A percentile compares a stretch with the other conserved stretches of the same genome.
Evolutionary conservation across 768 basidiomycete genomes (phyloP).

Genomic region (Phlegmacium glaucopus): DNA sequence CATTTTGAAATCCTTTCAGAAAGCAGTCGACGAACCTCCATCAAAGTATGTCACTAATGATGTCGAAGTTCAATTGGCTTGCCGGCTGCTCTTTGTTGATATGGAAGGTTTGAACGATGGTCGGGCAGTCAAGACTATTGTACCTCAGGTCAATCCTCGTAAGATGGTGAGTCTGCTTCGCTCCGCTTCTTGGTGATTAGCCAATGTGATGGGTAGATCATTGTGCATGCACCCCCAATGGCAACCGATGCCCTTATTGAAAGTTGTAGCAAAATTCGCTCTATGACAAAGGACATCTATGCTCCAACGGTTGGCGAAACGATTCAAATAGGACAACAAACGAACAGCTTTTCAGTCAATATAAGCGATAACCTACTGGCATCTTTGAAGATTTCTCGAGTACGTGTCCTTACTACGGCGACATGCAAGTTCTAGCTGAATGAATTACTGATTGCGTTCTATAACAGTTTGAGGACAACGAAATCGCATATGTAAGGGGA

Average conservation of each 20-base stretch:
- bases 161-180: slow-evolving; percentile 66
- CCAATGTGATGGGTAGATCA: slow-evolving; percentile 52
- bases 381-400: slow-evolving; percentile 81
- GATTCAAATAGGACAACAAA: slow-evolving; percentile 92
- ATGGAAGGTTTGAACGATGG: slow-evolving; percentile 97
- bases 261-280: slow-evolving; percentile 77
- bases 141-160: slow-evolving; percentile 93
- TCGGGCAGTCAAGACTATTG: slow-evolving; percentile 93
- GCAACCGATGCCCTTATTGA: slow-evolving; percentile 74
- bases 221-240: slow-evolving; percentile 73
- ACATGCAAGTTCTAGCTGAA: not conserved
- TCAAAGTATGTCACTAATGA: slow-evolving; percentile 84
- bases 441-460: slow-evolving; percentile 8
- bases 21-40: slow-evolving; percentile 78
- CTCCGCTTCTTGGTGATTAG: not conserved
- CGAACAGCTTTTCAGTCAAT: slow-evolving; percentile 90
- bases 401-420: slow-evolving; percentile 35
- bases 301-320: slow-evolving; percentile 74
- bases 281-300: slow-evolving; percentile 92
- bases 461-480: slow-evolving; percentile 91
- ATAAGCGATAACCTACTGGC: slow-evolving; percentile 86
- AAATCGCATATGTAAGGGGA: slow-evolving; percentile 90
- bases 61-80: slow-evolving; percentile 77
- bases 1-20: slow-evolving; percentile 36
- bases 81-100: slow-evolving; percentile 87